Conservation (phyloP, 148 eudicot genomes). For the Fallopia convolvulus region DNA sequence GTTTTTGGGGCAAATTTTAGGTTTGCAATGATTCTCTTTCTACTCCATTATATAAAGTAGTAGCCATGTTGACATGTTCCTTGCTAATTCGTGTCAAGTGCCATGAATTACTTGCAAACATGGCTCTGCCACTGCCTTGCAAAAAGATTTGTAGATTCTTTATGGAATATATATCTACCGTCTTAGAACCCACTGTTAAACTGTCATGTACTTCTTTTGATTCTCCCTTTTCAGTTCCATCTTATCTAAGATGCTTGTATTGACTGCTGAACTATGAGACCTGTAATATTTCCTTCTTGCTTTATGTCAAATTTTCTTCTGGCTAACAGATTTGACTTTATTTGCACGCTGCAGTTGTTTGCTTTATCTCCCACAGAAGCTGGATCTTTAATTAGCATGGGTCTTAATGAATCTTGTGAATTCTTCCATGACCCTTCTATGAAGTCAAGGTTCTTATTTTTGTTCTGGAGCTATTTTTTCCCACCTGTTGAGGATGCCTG, state of each 20-base stretch:
- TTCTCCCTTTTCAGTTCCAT: background rate
- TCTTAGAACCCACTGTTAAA: background rate
- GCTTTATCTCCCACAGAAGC: constrained; percentile 81
- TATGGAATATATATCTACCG: background rate
- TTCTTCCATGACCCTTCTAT: constrained; percentile 95
- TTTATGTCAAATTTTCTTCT: background rate
- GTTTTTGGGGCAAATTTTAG: background rate
- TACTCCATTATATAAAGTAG: background rate
- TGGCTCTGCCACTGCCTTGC: background rate
- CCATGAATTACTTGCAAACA: background rate
- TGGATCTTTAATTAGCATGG: constrained; percentile 73
- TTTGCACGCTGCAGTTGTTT: constrained; percentile 44
- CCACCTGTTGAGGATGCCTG: background rate
- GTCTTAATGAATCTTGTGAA: constrained; percentile 64
- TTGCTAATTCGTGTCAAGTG: background rate
- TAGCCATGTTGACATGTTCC: background rate
- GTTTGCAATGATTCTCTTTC: background rate
- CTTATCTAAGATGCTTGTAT: background rate
- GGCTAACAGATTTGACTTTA: constrained; percentile 1
- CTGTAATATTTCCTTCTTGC: background rate
- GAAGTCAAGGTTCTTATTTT: constrained; percentile 44
- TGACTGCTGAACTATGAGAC: constrained; percentile 1
- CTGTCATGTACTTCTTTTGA: background rate
- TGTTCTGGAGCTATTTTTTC: background rate
- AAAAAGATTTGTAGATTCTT: background rate